phyloP scores from a whole-genome alignment of 2,329 filamentous ascomycete genomes.

The Hypoxylon sp. region DNA sequence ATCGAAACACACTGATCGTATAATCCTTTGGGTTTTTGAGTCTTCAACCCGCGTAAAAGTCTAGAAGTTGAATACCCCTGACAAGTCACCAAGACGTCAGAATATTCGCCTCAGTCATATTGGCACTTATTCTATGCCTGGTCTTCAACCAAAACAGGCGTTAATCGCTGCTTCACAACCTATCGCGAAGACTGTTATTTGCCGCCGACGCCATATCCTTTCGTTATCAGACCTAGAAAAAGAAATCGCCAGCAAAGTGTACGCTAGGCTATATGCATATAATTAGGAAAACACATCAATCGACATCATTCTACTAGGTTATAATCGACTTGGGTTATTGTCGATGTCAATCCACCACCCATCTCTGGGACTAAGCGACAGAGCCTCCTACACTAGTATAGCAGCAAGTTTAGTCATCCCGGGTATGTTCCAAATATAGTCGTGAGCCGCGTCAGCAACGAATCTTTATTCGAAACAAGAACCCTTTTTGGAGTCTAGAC shows the following conservation, averaged over 20 bases:
- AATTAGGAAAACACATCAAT: background rate
- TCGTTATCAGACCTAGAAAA: too few relatives aligned
- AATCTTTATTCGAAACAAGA: background rate
- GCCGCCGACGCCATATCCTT: background rate
- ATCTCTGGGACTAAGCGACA: background rate
- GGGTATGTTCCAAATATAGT: background rate
- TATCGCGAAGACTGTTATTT: background rate
- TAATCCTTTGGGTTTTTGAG: background rate
- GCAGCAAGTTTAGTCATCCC: background rate
- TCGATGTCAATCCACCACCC: too few relatives aligned
- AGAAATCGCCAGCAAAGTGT: too few relatives aligned
- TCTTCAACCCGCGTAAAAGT: background rate
- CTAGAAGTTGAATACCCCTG: background rate
- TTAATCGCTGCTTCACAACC: background rate
- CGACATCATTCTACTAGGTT: background rate
- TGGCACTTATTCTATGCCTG: background rate
- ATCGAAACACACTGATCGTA: background rate
- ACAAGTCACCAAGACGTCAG: background rate
- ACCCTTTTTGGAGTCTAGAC: background rate
- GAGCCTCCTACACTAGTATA: background rate
- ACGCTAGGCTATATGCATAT: background rate
- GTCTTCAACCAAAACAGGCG: background rate
- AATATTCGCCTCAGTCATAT: background rate
- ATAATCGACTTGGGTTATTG: background rate
- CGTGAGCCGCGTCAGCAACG: slow-evolving; percentile 1